These are phyloP conservation scores for Oenanthe sinensis DNA, from an alignment of 129 eudicot genomes.

Conservation along the genomic window DNA sequence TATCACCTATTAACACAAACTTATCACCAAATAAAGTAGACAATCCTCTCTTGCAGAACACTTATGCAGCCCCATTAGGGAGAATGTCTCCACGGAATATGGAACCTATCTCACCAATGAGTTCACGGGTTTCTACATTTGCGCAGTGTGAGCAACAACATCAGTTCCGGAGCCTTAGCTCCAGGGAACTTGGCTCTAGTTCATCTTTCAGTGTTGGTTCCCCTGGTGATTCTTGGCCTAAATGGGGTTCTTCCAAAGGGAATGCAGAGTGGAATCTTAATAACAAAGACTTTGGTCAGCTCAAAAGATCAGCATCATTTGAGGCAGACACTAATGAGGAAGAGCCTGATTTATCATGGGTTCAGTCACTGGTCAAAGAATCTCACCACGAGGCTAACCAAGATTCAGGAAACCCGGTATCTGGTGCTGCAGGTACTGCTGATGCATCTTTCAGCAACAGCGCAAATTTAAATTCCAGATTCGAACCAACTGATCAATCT, in stretches of 20 bases:
- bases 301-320: constrained; percentile 54
- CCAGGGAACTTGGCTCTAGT: constrained; percentile 67
- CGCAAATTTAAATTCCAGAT: constrained; percentile 15
- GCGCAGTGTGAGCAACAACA: constrained; percentile 50
- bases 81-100: constrained; percentile 68
- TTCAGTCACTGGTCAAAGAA: constrained; percentile 80
- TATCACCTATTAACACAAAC: constrained; percentile 56
- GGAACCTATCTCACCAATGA: constrained; percentile 76
- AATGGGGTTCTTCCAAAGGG: constrained; percentile 47
- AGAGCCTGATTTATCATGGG: constrained; percentile 91
- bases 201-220: constrained; percentile 28
- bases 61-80: constrained; percentile 45
- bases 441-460: constrained; percentile 21
- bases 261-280: constrained; percentile 47
- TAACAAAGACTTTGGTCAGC: constrained; percentile 38
- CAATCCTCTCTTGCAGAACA: constrained; percentile 26
- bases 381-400: constrained; percentile 56
- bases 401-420: constrained; percentile 19
- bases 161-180: constrained; percentile 71
- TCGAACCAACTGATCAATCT: constrained; percentile 50
- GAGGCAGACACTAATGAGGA: constrained; percentile 47
- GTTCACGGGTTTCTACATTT: constrained; percentile 55
- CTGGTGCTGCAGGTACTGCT: constrained; percentile 8
- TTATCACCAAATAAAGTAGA: constrained; percentile 55
- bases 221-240: constrained; percentile 37